Base-by-base conservation (phyloP, 768 basidiomycete species). In the Boletus pseudo-olivaceus region DNA sequence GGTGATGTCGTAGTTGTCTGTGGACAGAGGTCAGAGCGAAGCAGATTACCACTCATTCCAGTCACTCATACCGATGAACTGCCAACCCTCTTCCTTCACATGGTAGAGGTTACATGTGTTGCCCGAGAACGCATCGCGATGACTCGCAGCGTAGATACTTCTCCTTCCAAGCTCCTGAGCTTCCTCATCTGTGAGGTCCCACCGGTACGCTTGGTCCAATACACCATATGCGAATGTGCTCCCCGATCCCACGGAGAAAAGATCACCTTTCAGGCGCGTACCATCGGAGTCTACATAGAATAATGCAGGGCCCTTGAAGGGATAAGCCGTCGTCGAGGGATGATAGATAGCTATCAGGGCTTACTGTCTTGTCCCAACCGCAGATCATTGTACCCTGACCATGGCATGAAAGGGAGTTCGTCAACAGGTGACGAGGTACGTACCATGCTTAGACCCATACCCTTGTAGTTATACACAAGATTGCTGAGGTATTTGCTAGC, bases 181-280 rank as follows among this genome's bases (percentile, higher is more conserved):
- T 57, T 97, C 96, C 56, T 86, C 93, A 54, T 91, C 93, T 20
- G 86, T 82, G 55, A 99, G 74, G 67, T 98, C 94, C 91, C 90
- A 98, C 55, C 76, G 83, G 69, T 95, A 94, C 12, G 89, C 94
- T 73, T 97, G 95, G 72, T 98, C 97, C 45, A 97, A 80, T 2
- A 98, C 93, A 79, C 97, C 96, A 66, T 98, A 98, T n/a, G 97
- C 97, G 63, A 94, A 97, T 7, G 97, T 98, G 69, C 90, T 93
- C 65, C 97, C 97, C 4, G 96, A 98, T 29, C 97, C 97, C 34
- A 99, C 97, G 6, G 94, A 97, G 78, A 99, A 99, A n/a, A 98
- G 72, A 71, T 99, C 86, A 47, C 97, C 97, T 69, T 95, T 96
- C 46, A 98, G 78, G 30, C 97, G 88, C 7, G 92, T 89, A 41